Evolutionary conservation across 73 alveolate species (phyloP).

Genomic region (Paramecium bursaria): DNA sequence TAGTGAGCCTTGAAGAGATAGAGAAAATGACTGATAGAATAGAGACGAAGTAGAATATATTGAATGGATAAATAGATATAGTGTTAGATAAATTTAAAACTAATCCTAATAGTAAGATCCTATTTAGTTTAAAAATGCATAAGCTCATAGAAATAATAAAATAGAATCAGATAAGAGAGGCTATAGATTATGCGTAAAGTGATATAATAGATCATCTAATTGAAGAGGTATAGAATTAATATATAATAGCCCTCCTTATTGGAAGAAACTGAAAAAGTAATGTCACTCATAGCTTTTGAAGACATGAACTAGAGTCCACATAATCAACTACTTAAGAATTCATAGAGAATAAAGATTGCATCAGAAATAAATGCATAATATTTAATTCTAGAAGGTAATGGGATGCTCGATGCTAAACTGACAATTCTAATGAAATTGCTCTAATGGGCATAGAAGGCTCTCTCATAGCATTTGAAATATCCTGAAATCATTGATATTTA

Average conservation of each 20-base stretch:
- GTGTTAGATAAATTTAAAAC: background rate
- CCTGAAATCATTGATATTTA: background rate
- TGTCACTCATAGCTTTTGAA: background rate
- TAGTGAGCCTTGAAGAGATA: slow-evolving; percentile 5
- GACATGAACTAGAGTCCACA: background rate
- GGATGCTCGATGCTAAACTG: background rate
- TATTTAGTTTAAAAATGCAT: slow-evolving; percentile 19
- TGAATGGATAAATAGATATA: background rate
- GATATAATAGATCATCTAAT: background rate
- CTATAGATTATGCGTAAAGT: slow-evolving; percentile 2
- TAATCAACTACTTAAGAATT: background rate
- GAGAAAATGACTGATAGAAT: slow-evolving; percentile 38
- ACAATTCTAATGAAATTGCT: background rate
- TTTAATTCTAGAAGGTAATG: background rate
- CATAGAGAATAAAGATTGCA: background rate
- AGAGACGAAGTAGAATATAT: slow-evolving; percentile 12
- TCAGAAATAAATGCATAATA: background rate
- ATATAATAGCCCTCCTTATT: slow-evolving; percentile 1
- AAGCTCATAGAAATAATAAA: slow-evolving; percentile 22
- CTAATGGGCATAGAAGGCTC: background rate
- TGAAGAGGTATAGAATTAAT: background rate
- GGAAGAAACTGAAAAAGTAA: slow-evolving; percentile 21
- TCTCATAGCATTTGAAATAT: background rate
- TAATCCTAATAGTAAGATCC: background rate
- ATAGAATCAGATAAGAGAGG: slow-evolving; percentile 9